phyloP scores from a whole-genome alignment of 2,329 filamentous ascomycete species.

The Biscogniauxia mediterranea region DNA sequence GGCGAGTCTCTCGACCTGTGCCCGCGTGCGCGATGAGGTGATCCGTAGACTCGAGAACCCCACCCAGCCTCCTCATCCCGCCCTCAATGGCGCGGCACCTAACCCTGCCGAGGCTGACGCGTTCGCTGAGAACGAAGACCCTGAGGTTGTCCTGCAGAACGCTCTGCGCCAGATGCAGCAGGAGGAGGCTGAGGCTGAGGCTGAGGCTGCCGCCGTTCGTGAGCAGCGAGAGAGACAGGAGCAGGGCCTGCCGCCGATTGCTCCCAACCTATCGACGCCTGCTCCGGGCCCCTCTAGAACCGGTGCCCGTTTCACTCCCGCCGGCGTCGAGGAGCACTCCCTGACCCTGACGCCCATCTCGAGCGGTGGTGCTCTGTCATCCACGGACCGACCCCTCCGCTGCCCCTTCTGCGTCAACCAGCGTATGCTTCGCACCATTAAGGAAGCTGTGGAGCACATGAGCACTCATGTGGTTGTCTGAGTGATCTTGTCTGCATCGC shows the following conservation, averaged over 20 bases:
- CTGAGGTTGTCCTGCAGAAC: constrained; percentile 58
- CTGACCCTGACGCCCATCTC: constrained; percentile 56
- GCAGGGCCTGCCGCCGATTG: constrained; percentile 36
- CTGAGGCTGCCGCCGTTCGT: constrained; percentile 53
- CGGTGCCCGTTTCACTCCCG: constrained; percentile 26
- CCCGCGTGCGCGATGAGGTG: constrained; percentile 58
- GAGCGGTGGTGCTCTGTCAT: constrained; percentile 45
- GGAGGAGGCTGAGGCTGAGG: constrained; percentile 58
- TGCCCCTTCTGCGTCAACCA: constrained; percentile 63
- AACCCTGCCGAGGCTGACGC: constrained; percentile 25
- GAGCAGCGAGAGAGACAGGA: constrained; percentile 52
- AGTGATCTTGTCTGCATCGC: neutral
- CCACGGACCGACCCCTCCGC: constrained; percentile 49
- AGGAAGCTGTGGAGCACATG: constrained; percentile 62
- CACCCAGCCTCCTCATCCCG: constrained; percentile 34
- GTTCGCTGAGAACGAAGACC: constrained; percentile 50
- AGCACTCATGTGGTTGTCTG: constrained; percentile 58
- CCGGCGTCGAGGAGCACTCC: constrained; percentile 37
- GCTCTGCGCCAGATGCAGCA: constrained; percentile 58
- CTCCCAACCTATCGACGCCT: constrained; percentile 28
- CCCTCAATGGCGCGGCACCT: constrained; percentile 19
- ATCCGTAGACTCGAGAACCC: constrained; percentile 43
- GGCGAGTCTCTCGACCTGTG: constrained; percentile 51
- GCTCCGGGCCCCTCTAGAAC: constrained; percentile 18
- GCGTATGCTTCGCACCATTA: constrained; percentile 58